These are phyloP conservation scores for Mycena olivaceomarginata DNA, from an alignment of 768 basidiomycete genomes.

Conservation along the genomic window DNA sequence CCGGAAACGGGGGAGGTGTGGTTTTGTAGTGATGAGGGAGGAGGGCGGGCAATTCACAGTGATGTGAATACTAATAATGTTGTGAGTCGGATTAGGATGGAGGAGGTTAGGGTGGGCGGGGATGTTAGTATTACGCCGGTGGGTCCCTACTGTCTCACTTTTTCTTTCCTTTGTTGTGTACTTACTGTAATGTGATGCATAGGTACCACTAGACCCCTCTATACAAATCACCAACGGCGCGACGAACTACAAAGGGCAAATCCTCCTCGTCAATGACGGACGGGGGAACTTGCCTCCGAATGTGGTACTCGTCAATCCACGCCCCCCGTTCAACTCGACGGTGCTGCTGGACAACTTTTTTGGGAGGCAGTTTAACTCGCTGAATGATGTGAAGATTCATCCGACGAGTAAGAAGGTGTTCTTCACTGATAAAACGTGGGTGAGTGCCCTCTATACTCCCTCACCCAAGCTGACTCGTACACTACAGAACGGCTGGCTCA, in stretches of 20 bases:
- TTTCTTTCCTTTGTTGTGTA: not conserved
- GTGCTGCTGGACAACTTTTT: conserved; percentile 86
- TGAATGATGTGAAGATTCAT: conserved; percentile 81
- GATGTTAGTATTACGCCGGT: conserved; percentile 22
- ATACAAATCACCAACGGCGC: conserved; percentile 81
- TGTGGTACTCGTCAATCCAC: conserved; percentile 75
- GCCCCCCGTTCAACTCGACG: conserved; percentile 70
- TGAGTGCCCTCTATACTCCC: not conserved
- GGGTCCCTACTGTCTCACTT: not conserved
- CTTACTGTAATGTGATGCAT: not conserved
- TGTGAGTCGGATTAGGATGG: conserved; percentile 48
- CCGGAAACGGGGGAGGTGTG: conserved; percentile 81
- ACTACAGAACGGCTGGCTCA: conserved; percentile 62
- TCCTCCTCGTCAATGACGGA: conserved; percentile 73
- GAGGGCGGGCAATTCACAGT: conserved; percentile 74
- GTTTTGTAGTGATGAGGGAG: conserved; percentile 81
- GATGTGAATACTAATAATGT: conserved; percentile 78
- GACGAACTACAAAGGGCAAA: conserved; percentile 68
- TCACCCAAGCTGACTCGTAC: not conserved
- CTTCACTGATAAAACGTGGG: conserved; percentile 82
- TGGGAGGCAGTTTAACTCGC: conserved; percentile 87
- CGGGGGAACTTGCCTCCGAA: conserved; percentile 50
- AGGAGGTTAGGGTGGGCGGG: conserved; percentile 10
- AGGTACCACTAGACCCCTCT: conserved; percentile 58
- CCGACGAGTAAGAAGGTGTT: conserved; percentile 78